These are phyloP conservation scores for Tremella yokohamensis DNA, from an alignment of 768 basidiomycete genomes.

Conservation along the genomic window DNA sequence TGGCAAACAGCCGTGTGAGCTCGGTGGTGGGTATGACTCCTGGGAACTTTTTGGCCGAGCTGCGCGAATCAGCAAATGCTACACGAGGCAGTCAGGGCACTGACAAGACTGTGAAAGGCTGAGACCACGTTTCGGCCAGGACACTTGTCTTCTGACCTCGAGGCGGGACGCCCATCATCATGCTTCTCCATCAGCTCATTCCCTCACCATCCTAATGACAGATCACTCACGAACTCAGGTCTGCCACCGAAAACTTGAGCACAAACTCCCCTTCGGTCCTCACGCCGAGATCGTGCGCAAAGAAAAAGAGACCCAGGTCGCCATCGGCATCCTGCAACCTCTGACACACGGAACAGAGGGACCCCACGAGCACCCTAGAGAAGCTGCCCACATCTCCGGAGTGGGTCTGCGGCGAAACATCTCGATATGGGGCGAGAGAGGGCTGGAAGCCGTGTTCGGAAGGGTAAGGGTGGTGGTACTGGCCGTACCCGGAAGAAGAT, in stretches of 20 bases:
- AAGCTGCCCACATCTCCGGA: conserved; percentile 55
- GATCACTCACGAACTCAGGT: conserved; percentile 77
- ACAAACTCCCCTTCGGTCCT: conserved; percentile 89
- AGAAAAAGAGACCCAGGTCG: conserved; percentile 83
- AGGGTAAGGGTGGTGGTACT: background rate
- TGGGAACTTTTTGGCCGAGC: conserved; percentile 87
- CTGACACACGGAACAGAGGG: conserved; percentile 79
- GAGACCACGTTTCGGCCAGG: conserved; percentile 76
- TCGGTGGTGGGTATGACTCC: conserved; percentile 60
- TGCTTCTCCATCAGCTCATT: conserved; percentile 64
- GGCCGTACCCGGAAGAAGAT: background rate
- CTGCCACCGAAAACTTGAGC: conserved; percentile 80
- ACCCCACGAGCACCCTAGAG: conserved; percentile 84
- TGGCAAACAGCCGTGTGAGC: conserved; percentile 37
- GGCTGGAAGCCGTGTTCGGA: background rate
- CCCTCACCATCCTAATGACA: background rate
- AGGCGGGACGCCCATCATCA: conserved; percentile 22
- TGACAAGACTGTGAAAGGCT: conserved; percentile 72
- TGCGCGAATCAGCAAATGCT: conserved; percentile 11
- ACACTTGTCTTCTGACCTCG: conserved; percentile 56
- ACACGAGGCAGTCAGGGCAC: conserved; percentile 6
- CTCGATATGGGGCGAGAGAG: background rate
- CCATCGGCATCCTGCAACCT: conserved; percentile 79
- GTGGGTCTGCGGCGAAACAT: background rate
- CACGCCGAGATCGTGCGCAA: conserved; percentile 90